Evolutionary conservation across 345 rosid genomes (phyloP).

Genomic region (Arabis hirsuta): DNA sequence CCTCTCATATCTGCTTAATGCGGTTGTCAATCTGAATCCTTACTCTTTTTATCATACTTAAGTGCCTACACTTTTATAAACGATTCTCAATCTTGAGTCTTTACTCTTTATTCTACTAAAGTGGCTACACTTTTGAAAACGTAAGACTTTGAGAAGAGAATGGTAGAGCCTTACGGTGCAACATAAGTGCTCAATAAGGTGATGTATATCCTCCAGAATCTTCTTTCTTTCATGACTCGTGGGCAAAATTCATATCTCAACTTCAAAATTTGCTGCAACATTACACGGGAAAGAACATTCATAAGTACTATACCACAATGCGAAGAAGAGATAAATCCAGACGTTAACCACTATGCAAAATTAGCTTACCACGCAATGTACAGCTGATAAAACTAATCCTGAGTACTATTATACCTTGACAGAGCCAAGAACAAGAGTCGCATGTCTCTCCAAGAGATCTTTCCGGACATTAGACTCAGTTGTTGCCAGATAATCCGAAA

Average conservation of each 20-base stretch:
- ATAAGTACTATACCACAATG: background rate
- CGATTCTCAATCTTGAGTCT: slow-evolving; percentile 14
- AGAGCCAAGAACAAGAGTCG: slow-evolving; percentile 83
- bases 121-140: slow-evolving; percentile 15
- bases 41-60: too few species aligned
- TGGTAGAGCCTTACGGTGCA: slow-evolving; percentile 67
- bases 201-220: slow-evolving; percentile 94
- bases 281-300: background rate
- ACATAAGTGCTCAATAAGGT: slow-evolving; percentile 91
- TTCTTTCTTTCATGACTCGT: slow-evolving; percentile 85
- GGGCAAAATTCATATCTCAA: slow-evolving; percentile 92
- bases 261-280: slow-evolving; percentile 76
- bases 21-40: too few species aligned
- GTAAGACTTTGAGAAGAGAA: background rate
- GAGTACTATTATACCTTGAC: slow-evolving; percentile 86
- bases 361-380: too few species aligned
- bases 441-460: slow-evolving; percentile 89
- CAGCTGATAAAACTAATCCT: too few species aligned
- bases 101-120: slow-evolving; percentile 1
- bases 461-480: slow-evolving; percentile 71
- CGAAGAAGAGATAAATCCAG: too few species aligned
- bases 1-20: slow-evolving; percentile 60
- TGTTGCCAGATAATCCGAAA: slow-evolving; percentile 49
- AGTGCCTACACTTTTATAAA: too few species aligned
- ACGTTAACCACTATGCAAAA: background rate